A percentile compares a stretch with the other conserved stretches of the same genome.
phyloP scores from a whole-genome alignment of 495 filamentous ascomycete genomes.

The Aspergillus baeticus region DNA sequence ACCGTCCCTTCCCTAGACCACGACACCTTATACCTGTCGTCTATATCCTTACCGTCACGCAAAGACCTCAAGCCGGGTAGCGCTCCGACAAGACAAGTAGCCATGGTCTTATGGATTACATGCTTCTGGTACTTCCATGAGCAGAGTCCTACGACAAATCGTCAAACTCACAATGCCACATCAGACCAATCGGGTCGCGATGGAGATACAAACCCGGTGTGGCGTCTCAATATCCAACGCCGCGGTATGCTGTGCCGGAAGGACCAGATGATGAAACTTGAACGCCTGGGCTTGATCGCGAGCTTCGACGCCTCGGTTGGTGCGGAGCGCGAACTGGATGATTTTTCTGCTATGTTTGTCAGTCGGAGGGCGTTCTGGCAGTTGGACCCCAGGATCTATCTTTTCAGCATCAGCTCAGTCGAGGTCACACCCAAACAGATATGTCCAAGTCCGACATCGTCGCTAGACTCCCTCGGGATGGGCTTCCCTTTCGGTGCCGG shows the following conservation, averaged over 20 bases:
- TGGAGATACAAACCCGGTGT: not conserved
- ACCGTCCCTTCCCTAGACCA: not conserved
- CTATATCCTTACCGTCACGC: not conserved
- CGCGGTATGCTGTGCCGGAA: not conserved
- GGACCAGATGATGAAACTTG: not conserved
- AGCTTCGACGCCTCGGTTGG: not conserved
- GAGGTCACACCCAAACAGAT: not conserved
- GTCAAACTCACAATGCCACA: not conserved
- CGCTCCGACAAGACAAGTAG: not conserved
- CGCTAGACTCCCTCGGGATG: not conserved
- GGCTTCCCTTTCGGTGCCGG: conserved; percentile 4
- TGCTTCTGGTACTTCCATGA: conserved; percentile 7
- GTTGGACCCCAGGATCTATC: conserved; percentile 1
- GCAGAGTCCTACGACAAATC: not conserved
- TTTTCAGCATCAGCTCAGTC: conserved; percentile 1
- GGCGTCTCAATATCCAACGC: not conserved
- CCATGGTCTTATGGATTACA: conserved; percentile 3
- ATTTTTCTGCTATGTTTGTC: not conserved
- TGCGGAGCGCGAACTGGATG: not conserved
- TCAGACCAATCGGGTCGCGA: not conserved
- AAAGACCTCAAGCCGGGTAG: not conserved
- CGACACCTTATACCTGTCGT: not conserved
- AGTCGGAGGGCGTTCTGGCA: not conserved
- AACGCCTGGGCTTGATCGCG: not conserved
- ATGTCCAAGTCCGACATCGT: not conserved